Base-by-base conservation (phyloP, 805 yeast species). In the Pichia exigua region DNA sequence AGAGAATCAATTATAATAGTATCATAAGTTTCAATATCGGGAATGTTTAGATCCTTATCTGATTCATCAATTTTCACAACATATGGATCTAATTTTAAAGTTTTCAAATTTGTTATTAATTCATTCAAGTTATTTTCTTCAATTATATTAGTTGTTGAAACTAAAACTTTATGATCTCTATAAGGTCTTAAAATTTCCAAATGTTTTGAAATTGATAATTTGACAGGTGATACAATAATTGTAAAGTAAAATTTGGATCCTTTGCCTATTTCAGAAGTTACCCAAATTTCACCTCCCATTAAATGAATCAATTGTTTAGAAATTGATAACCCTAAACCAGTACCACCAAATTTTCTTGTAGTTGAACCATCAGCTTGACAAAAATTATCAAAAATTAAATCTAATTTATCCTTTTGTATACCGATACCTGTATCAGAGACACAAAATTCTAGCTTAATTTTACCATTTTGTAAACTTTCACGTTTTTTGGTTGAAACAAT, bases 281-380 rank as follows among this genome's bases (percentile, higher is more conserved):
- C 96, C 96, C 96, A 87, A 55, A 88, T 87, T 57, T 85, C 92
- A 64, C 96, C 96, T 43, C 96, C 96, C 96, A 89, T 88, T 57
- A 88, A 75, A 61, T 87, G 91, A 62, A 89, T 88, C 59, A 88
- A 75, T 61, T 87, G 89, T 66, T 87, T 87, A 11, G 96, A 89
- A 65, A 88, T 88, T 3, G 95, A 86, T 51, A 88, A 74, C 18
- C 96, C 96, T 45, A 88, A 74, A 57, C 96, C 96, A 3, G 96
- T 89, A 62, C 96, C 96, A 61, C 96, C 96, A 65, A 88, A 89
- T 67, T 87, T 87, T 65, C 96, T 78, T 1, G 96, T 88, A 2
- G 96, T 88, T 6, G 95, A 87, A 42, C 96, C 96, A 69, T 88
- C 96, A 10, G 96, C 96, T 66, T 88, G 96, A 59, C 96, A 85